Conservation (phyloP, 2,329 filamentous ascomycete species). For the Apiospora koreana region DNA sequence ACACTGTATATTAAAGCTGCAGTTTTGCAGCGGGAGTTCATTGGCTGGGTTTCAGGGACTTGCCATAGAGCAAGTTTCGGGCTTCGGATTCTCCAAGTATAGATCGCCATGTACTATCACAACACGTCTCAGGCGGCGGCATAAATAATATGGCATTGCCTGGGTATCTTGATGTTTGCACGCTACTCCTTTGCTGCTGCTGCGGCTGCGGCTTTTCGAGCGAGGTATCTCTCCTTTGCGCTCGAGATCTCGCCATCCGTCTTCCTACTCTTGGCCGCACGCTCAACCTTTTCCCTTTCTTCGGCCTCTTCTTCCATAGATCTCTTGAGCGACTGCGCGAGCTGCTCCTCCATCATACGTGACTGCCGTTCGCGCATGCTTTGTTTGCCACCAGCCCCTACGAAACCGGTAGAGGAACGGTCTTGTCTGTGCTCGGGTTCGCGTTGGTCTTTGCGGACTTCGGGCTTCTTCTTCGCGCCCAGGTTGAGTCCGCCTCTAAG, state of each 20-base stretch:
- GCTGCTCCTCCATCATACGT: slow-evolving; percentile 76
- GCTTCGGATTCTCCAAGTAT: background rate
- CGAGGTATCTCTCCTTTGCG: slow-evolving; percentile 78
- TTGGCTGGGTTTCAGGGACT: background rate
- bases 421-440: slow-evolving; percentile 32
- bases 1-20: slow-evolving; percentile 8
- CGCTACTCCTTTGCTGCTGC: slow-evolving; percentile 57
- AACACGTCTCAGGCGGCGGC: background rate
- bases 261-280: slow-evolving; percentile 74
- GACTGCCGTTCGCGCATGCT: slow-evolving; percentile 76
- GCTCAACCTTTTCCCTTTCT: slow-evolving; percentile 60
- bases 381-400: slow-evolving; percentile 55
- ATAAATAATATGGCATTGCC: background rate
- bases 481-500: slow-evolving; percentile 77
- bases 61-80: background rate
- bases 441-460: slow-evolving; percentile 35
- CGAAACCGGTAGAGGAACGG: slow-evolving; percentile 31
- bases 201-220: slow-evolving; percentile 76
- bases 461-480: slow-evolving; percentile 59
- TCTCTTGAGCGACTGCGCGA: slow-evolving; percentile 72
- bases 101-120: slow-evolving; percentile 9
- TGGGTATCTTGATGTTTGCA: slow-evolving; percentile 9
- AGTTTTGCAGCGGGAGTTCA: background rate
- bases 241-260: slow-evolving; percentile 74
- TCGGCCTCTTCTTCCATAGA: slow-evolving; percentile 70